Evolutionary conservation across 2,329 filamentous ascomycete genomes (phyloP).

Genomic region (Grosmannia clavigera): DNA sequence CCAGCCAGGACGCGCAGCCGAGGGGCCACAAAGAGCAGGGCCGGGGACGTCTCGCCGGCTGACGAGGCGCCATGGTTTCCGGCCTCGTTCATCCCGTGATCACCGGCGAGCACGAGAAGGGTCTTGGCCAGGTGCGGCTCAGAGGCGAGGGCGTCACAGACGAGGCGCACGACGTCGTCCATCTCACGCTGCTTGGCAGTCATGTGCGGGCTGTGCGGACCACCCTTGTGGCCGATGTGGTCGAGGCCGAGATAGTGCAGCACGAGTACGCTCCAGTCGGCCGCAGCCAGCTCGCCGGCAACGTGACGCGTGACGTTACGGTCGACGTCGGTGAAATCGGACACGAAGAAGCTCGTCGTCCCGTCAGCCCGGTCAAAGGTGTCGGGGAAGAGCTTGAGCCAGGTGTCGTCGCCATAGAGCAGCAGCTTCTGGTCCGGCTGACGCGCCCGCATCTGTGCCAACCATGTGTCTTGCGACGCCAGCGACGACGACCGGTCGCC

Average conservation of each 20-base stretch:
- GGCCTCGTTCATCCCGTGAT: conserved; percentile 99
- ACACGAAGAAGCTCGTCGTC: conserved; percentile 96
- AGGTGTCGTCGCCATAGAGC: conserved; percentile 97
- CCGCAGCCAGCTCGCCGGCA: conserved; percentile 55
- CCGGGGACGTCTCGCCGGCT: conserved; percentile 85
- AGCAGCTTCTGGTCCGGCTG: conserved; percentile 56
- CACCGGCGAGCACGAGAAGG: conserved; percentile 75
- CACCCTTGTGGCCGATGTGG: conserved; percentile 94
- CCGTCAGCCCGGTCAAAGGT: conserved; percentile 82
- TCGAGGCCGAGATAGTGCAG: conserved; percentile 93
- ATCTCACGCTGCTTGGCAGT: conserved; percentile 86
- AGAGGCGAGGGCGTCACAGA: conserved; percentile 64
- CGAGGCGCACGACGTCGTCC: conserved; percentile 31
- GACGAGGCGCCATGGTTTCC: conserved; percentile 95
- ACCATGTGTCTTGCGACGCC: conserved; percentile 85
- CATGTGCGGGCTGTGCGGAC: conserved; percentile 78
- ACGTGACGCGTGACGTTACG: conserved; percentile 93
- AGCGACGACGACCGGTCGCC: conserved; percentile 83
- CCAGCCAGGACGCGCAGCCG: conserved; percentile 39
- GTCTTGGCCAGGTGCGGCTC: conserved; percentile 62
- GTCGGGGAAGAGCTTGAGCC: conserved; percentile 88
- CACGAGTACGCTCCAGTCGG: conserved; percentile 88
- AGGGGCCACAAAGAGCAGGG: conserved; percentile 80
- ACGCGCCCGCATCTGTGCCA: conserved; percentile 77
- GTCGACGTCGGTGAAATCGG: conserved; percentile 96